Percentiles rank a stretch among this genome's conserved stretches.
Conservation (phyloP, 2,329 filamentous ascomycete species). For the Stemphylium vesicarium region DNA sequence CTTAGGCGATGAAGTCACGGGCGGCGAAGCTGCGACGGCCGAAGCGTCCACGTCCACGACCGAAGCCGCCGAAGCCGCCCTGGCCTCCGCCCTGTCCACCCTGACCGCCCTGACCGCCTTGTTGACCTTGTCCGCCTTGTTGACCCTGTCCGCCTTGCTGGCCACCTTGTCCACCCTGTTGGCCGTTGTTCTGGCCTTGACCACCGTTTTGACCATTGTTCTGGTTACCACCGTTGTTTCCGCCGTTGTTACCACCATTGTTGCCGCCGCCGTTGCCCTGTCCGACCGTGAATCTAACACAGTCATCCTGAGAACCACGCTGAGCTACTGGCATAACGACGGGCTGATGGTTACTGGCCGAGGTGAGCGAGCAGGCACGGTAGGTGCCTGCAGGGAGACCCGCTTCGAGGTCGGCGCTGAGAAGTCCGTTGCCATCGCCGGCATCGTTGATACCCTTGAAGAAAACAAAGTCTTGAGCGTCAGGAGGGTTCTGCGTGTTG, state of each 20-base stretch:
- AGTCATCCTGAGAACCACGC: constrained; percentile 62
- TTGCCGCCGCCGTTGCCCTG: constrained; percentile 12
- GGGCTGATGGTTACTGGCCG: constrained; percentile 61
- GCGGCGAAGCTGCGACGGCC: constrained; percentile 36
- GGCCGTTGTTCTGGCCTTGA: constrained; percentile 2
- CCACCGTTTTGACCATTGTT: constrained; percentile 4
- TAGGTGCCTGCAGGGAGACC: constrained; percentile 59
- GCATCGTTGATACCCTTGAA: constrained; percentile 65
- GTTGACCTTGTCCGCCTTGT: constrained; percentile 4
- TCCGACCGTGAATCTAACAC: constrained; percentile 56
- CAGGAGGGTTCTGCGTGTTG: constrained; percentile 45
- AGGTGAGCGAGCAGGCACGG: constrained; percentile 60
- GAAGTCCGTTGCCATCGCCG: constrained; percentile 56
- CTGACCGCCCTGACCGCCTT: not conserved
- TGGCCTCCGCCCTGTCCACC: constrained; percentile 13
- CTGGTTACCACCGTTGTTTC: constrained; percentile 5
- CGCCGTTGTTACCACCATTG: constrained; percentile 18
- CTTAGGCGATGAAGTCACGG: constrained; percentile 44
- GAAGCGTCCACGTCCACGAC: constrained; percentile 19
- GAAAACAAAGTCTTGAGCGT: constrained; percentile 58
- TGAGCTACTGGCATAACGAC: constrained; percentile 65
- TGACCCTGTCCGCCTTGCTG: not conserved
- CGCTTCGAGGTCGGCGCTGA: constrained; percentile 53
- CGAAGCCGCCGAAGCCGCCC: constrained; percentile 20
- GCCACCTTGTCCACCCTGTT: not conserved